Evolutionary conservation across 164 flowering plant genomes (phyloP), one percentile per base, ranked within the genome.

Genomic region (Taxillus chinensis): DNA sequence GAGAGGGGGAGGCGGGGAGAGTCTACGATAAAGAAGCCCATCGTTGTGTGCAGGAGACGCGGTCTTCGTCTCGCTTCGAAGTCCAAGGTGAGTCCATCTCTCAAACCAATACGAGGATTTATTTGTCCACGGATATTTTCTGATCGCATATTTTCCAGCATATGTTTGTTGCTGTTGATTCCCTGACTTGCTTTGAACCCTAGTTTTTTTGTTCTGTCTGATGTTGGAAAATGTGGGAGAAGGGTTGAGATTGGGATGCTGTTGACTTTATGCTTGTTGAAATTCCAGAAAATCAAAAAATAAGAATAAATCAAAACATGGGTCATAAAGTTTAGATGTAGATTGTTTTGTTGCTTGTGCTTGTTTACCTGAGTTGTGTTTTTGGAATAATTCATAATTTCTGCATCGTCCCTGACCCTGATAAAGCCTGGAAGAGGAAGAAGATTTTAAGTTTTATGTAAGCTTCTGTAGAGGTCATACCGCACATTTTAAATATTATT

Each of bases 141-240:
- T n/a, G n/a, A 52, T 9, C 12, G 17, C 2, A 17, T 4, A 7
- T 54, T 54, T 54, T 27, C 16, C 4, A 17, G 41, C 13, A 16
- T 27, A 7, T 39, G 41, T 56, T 17, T 14, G 2, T 1, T 7
- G 10, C 55, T 46, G 39, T n/a, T 40, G 5, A 5, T 59, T 43
- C 1, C 8, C 4, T 42, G 50, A 3, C 17, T 27, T 8, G 9
- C 13, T 41, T 41, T 38, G 16, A 9, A 15, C 50, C 41, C 62
- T 62, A 46, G 64, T 39, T 39, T 60, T 62, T 41, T n/a, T 17
- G 13, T 40, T 59, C 51, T 17, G 7, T 49, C 3, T 37, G 39
- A 59, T 40, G 51, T 65, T 59, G 41, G 64, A 43, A 61, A 41
- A 48, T 48, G 51, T 7, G 51, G 51, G 7, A 46, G 5, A 55